These are phyloP conservation scores for Tephrocybe sp. DNA, from an alignment of 768 basidiomycete species.

Conservation along the genomic window DNA sequence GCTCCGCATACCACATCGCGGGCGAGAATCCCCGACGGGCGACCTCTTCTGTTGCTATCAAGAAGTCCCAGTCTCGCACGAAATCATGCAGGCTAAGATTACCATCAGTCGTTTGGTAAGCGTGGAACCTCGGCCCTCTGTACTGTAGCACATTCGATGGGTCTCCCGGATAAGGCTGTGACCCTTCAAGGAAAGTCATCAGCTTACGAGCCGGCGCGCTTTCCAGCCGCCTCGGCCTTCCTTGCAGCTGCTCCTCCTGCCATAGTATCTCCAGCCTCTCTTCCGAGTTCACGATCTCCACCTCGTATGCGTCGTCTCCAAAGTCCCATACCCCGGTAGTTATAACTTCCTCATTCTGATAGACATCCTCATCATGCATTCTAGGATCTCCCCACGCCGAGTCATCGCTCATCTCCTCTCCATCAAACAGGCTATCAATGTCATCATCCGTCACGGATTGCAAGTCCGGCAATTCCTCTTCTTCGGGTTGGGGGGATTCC, in stretches of 20 bases:
- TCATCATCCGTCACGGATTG: too few relatives aligned
- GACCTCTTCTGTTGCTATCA: not conserved
- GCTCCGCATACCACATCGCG: not conserved
- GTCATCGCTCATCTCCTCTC: too few relatives aligned
- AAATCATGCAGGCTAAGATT: too few relatives aligned
- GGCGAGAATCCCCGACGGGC: not conserved
- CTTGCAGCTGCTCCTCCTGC: not conserved
- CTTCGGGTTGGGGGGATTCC: too few relatives aligned
- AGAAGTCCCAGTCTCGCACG: not conserved
- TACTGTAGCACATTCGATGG: not conserved
- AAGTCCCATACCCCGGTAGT: not conserved
- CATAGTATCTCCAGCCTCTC: not conserved
- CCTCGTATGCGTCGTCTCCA: too few relatives aligned
- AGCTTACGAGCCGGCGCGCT: not conserved
- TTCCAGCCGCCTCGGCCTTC: not conserved
- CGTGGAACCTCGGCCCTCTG: not conserved
- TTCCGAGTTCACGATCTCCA: not conserved
- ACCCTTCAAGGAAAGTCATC: not conserved
- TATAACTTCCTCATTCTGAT: not conserved
- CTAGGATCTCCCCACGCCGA: too few relatives aligned
- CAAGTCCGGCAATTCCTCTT: too few relatives aligned
- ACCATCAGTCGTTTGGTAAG: not conserved
- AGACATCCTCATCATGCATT: not conserved
- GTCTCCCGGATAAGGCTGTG: slow-evolving; percentile 6
- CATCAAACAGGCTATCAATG: too few relatives aligned